phyloP scores from a whole-genome alignment of 2,329 filamentous ascomycete species.

The Thielaviopsis punctulata region DNA sequence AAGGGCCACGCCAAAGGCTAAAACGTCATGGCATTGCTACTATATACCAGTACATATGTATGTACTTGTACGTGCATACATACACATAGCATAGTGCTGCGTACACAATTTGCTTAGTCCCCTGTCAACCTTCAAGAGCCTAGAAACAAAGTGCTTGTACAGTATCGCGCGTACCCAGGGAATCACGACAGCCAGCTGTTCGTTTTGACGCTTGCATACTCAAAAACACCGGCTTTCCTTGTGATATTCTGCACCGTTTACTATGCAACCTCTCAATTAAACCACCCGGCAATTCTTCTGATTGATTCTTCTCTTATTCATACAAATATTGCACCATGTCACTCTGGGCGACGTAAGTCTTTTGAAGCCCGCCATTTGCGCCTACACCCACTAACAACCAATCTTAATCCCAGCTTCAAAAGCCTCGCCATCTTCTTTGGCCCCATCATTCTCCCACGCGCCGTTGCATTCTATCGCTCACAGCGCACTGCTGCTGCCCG shows the following conservation, averaged over 20 bases:
- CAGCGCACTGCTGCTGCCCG: slow-evolving; percentile 24
- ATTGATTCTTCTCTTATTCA: background rate
- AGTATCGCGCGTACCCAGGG: background rate
- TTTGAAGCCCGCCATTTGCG: background rate
- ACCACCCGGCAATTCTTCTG: too few species aligned
- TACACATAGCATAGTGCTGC: too few species aligned
- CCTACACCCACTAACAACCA: background rate
- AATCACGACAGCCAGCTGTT: background rate
- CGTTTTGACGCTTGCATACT: background rate
- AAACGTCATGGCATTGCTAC: background rate
- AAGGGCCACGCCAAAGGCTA: background rate
- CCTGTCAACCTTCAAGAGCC: too few species aligned
- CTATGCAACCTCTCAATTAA: too few species aligned
- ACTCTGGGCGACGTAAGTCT: slow-evolving; percentile 10
- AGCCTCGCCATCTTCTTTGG: slow-evolving; percentile 46
- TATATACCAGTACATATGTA: too few species aligned
- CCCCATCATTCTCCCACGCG: slow-evolving; percentile 52
- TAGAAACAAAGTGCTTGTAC: background rate
- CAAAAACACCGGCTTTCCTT: background rate
- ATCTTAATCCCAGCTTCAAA: slow-evolving; percentile 27
- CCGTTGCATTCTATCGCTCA: slow-evolving; percentile 46
- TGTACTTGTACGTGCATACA: too few species aligned
- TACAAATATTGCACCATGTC: slow-evolving; percentile 6
- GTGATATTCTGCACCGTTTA: background rate
- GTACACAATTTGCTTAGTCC: too few species aligned